Evolutionary conservation across 257 asterid genomes (phyloP).

Genomic region (Solanum gandarillasii): DNA sequence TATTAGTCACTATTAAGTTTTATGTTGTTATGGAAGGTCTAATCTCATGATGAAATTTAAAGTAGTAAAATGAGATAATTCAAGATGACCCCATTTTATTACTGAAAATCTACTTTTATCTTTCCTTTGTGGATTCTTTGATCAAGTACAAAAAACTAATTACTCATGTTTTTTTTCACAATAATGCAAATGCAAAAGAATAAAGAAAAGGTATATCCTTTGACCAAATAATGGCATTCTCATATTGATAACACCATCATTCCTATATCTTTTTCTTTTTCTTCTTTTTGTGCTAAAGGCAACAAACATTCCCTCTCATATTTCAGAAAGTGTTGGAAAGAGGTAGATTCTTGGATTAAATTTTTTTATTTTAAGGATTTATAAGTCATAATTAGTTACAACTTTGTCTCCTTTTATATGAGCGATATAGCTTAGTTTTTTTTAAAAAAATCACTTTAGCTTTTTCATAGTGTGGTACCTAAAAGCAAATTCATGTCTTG

Average conservation of each 20-base stretch:
- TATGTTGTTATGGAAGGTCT: background rate
- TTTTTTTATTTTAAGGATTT: background rate
- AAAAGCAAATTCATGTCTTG: constrained; percentile 25
- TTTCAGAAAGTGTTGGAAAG: constrained; percentile 9
- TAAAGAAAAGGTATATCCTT: constrained; percentile 4
- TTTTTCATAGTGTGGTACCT: constrained; percentile 1
- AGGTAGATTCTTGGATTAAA: background rate
- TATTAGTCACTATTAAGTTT: background rate
- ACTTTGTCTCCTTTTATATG: background rate
- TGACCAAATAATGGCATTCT: constrained; percentile 16
- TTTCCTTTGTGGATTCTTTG: background rate
- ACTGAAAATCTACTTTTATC: constrained; percentile 7
- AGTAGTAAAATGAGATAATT: constrained; percentile 2
- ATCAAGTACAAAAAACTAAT: constrained; percentile 13
- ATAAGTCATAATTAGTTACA: constrained; percentile 11
- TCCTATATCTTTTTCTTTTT: background rate
- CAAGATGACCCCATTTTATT: constrained; percentile 7
- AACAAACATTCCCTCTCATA: constrained; percentile 27
- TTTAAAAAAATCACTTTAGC: background rate
- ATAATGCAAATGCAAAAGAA: constrained; percentile 26
- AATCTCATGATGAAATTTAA: background rate
- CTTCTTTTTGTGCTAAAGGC: constrained; percentile 6
- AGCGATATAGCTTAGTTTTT: background rate
- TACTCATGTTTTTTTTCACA: constrained; percentile 9
- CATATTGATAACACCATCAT: constrained; percentile 6